Conservation (phyloP, 179 eudicot genomes). For the Beta corolliflora region DNA sequence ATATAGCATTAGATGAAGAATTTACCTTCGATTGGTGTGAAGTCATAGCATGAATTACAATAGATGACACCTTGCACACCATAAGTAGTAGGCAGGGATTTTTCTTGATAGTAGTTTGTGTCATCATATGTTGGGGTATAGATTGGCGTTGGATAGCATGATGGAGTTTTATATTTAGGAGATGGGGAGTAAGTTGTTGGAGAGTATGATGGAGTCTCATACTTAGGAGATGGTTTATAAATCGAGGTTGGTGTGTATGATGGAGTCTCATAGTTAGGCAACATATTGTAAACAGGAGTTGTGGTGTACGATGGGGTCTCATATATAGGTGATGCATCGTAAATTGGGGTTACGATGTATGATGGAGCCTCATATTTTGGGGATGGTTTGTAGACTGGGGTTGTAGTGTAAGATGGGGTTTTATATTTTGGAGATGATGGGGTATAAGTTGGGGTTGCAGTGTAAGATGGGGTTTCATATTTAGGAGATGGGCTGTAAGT, state of each 20-base stretch:
- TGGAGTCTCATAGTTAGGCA: background rate
- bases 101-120: background rate
- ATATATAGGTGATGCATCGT: background rate
- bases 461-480: too few relatives aligned
- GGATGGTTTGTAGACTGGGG: background rate
- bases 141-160: background rate
- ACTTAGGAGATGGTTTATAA: background rate
- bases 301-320: conserved; percentile 7
- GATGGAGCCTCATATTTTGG: background rate
- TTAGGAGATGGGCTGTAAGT: too few relatives aligned
- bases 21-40: conserved; percentile 31
- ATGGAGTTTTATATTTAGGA: conserved; percentile 1
- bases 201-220: conserved; percentile 11
- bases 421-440: too few relatives aligned
- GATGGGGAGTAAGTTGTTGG: background rate
- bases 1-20: too few relatives aligned
- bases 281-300: background rate
- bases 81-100: background rate
- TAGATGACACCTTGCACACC: conserved; percentile 37
- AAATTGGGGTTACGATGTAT: background rate
- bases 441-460: too few relatives aligned
- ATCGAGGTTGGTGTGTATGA: background rate
- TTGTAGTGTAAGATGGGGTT: too few relatives aligned
- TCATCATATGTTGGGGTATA: background rate
- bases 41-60: conserved; percentile 22